Evolutionary conservation across 2,329 filamentous ascomycete genomes (phyloP), one percentile per base, ranked within the genome.

Genomic region (Aspergillus hiratsukae): DNA sequence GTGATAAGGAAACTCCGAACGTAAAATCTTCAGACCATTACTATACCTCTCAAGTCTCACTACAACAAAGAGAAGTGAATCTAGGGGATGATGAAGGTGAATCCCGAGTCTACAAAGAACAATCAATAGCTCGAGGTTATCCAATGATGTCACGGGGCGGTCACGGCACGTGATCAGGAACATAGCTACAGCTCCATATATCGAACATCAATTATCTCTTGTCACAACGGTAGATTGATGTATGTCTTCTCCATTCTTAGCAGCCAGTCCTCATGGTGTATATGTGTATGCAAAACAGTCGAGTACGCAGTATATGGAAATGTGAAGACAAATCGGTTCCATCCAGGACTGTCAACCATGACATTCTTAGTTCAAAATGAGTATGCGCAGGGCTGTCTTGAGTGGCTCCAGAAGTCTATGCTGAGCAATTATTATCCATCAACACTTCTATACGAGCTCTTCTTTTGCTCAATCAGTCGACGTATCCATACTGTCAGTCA

Each of bases 401-500:
- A 8, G 10, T 21, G 21, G 40, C 21, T 23, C 21, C 21, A 21
- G 9, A 23, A 23, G 41, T 45, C 41, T 4, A 45, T 23, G 41
- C 41, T 2, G 41, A 23, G 41, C 19, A 45, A 23, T 11, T 3
- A 45, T 10, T 23, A 45, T 45, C n/a, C 41, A 37, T 17, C 31
- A 37, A 37, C 14, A 17, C 2, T 45, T 45, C 41, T n/a, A 23
- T 45, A 8, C n/a, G 9, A 21, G 19, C 11, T 45, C 23, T 10
- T 23, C 7, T 10, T 56, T 28, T 51, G 41, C 48, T 51, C 49
- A 74, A 56, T 59, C 67, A 45, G 66, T 62, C 9, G 70, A 66
- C 1, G 69, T 76, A 54, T 77, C 75, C 75, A 77, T 76, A 31
- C 52, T 55, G 25, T 75, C 71, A 17, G 50, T 21, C 49, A 55